Evolutionary conservation across 2,329 filamentous ascomycete species (phyloP).

Genomic region (Pestalotiopsis sp.): DNA sequence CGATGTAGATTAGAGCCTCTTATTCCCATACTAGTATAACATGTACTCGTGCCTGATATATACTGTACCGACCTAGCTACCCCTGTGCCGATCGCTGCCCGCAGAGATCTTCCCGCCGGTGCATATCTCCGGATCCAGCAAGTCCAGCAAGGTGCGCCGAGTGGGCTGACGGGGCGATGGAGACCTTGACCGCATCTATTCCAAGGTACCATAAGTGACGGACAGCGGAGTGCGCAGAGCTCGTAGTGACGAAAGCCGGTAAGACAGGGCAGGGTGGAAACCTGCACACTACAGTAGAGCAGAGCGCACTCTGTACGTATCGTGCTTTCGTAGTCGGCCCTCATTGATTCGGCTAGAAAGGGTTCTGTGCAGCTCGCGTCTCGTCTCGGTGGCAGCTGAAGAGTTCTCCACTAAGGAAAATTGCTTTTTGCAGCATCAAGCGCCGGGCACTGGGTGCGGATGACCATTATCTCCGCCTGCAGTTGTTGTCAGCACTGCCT

Average conservation of each 20-base stretch:
- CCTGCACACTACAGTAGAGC: neutral
- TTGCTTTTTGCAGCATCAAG: conserved; percentile 1
- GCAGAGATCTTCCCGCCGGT: neutral
- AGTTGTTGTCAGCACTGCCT: neutral
- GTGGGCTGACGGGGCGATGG: too few relatives aligned
- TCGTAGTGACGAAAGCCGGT: neutral
- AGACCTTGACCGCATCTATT: neutral
- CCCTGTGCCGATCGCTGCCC: neutral
- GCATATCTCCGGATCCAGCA: neutral
- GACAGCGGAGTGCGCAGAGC: neutral
- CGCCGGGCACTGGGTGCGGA: neutral
- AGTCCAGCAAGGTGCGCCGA: neutral
- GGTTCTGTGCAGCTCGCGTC: neutral
- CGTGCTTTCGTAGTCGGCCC: neutral
- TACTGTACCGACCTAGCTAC: too few relatives aligned
- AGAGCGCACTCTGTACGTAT: too few relatives aligned
- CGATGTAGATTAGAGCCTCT: conserved; percentile 22
- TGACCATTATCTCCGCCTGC: neutral
- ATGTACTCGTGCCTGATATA: conserved; percentile 6
- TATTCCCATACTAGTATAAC: neutral
- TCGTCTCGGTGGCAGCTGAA: neutral
- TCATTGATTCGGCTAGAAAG: neutral
- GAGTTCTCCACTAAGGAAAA: neutral
- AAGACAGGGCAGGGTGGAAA: neutral
- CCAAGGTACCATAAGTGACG: neutral